Base-by-base conservation (phyloP, 352 stramenopile species). In the Pythium aristosporum region DNA sequence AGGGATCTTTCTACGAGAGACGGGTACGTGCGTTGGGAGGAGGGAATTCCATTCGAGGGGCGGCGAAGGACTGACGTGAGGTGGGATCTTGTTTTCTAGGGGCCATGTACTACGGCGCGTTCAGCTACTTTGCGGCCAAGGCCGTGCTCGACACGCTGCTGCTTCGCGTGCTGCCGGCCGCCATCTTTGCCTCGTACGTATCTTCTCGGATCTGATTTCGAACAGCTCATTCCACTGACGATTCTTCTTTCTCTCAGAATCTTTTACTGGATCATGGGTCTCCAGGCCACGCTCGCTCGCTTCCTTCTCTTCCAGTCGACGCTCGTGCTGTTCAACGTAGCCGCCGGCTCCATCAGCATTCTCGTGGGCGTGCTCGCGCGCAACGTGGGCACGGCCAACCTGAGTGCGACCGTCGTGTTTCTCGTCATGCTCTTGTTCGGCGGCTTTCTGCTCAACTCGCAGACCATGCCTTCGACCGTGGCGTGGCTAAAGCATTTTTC, bases 251-350 rank as follows among this genome's bases (percentile, higher is more conserved):
- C 37, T 30, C 13, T 28, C 32, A 84, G 77, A 25, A 91, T 96
- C 58, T 93, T 94, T 52, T 96, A 96, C 73, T 90, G 82, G 75
- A 77, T 96, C 64, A 96, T 96, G 83, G 85, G 83, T 0, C 73
- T 96, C 5, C 81, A 93, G 68, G 59, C 80, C 5, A 76, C 72
- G 25, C 59, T 80, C 9, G 60, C 63, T 28, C 80, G 79, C 60
- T 96, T 94, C 53, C 21, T 80, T 15, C 65, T 89, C 44, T 96
- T 94, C 67, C 72, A 79, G 21, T 57, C 74, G 10, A 93, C 83
- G 47, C 64, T 96, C 30, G 76, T 94, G 44, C 72, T 94, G 21
- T 93, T 93, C 68, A 94, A 92, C 58, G 71, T 96, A 8, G 84
- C 83, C 0, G 82, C 82, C 5, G 87, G 85, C 18, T 77, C 81